Base-by-base conservation (phyloP, 2,329 filamentous ascomycete species). In the Chalaropsis ovoidea region DNA sequence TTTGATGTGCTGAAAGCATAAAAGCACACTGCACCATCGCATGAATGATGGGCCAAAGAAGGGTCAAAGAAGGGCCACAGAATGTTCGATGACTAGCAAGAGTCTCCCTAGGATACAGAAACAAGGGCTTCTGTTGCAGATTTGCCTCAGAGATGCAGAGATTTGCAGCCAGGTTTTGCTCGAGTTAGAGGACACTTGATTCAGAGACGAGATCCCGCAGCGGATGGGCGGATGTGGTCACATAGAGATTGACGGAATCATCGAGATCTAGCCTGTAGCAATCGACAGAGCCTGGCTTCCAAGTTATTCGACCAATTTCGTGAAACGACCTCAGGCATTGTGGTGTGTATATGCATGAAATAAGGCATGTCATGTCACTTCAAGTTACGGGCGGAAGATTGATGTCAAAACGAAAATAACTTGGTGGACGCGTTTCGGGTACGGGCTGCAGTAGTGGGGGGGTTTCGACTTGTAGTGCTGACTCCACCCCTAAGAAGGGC, bases 1-100 rank as follows among this genome's bases (percentile, higher is more conserved):
- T n/a, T 58, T 58, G 52, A n/a, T 39, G 27, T 17, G 27, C 13
- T 58, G 54, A 58, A 58, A 58, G 54, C 54, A 52, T 52, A 11
- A 52, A 58, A 58, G 27, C 24, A 58, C 15, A 58, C 24, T 3
- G 24, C 17, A 39, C n/a, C 15, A 58, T n/a, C 8, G 24, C 17
- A 39, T 35, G 31, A 39, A 19, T 3, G 31, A 58, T 6, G 13
- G 17, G 4, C 31, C n/a, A n/a, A n/a, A n/a, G n/a, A n/a, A 31
- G 31, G 31, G 31, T 6, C 15, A 35, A 19, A n/a, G 27, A 58
- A 35, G 54, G n/a, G 27, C 27, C 3, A 35, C 2, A 58, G 52
- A 58, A 58, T 58, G 52, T 35, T 58, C 52, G 52, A 58, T 58
- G 31, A n/a, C 3, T 11, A 17, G 54, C 15, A 39, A 39, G 15